Evolutionary conservation across 805 yeast genomes (phyloP), one percentile per base, ranked within the genome.

Genomic region (Yamadazyma akitaensis): DNA sequence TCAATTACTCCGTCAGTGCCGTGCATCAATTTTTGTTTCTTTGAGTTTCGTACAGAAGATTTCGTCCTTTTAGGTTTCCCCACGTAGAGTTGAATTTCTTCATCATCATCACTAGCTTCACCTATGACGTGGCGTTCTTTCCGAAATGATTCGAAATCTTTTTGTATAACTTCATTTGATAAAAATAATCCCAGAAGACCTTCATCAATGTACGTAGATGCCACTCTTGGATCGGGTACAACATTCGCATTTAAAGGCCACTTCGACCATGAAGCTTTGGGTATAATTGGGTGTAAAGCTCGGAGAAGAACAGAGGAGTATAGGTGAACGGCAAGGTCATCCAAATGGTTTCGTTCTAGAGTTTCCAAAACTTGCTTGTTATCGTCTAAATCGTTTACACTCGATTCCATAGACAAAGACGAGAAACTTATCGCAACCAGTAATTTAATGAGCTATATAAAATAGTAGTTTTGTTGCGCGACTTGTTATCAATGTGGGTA

Each of bases 301-400:
- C 65, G 76, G 44, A 73, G 60, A 25, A 86, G 64, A 48, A 70
- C 68, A 0, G 82, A 59, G 19, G 85, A 76, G 59, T 84, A 87
- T 3, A 88, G 62, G 62, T 87, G 96, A 2, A 80, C 57, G 0
- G 85, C 75, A 26, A 86, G 63, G 61, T 87, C 90, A 11, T 62
- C 62, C 28, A 81, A 62, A 49, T 73, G 78, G 1, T 73, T 72
- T 12, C 67, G 67, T 52, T 84, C 88, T 19, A 82, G 40, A 7
- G 54, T 33, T 11, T 59, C 54, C 12, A 68, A 46, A 4, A 63
- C 53, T 33, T 56, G 56, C 17, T 50, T 52, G 33, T 54, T 44
- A 43, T 63, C 69, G n/a, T 28, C n/a, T 13, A 28, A 28, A 28
- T 28, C 32, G 32, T 28, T 28, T 12, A 11, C 5, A 28, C n/a